Conservation (phyloP, 768 basidiomycete genomes). For the Tremella yokohamensis region DNA sequence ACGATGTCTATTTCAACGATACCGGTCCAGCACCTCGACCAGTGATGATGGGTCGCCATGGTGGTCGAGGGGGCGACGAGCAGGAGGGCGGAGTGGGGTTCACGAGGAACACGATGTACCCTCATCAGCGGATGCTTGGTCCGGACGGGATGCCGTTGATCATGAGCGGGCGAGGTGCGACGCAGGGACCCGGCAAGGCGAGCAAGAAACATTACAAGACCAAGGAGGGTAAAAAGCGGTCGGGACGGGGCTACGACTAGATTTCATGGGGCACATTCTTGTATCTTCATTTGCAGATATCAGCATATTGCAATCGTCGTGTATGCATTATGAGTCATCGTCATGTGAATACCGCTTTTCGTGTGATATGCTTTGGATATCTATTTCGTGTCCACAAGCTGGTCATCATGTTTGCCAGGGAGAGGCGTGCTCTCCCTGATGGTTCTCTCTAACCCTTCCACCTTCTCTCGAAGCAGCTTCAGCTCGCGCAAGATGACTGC, state of each 20-base stretch:
- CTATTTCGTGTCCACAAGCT: no score
- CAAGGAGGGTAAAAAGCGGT: constrained; percentile 78
- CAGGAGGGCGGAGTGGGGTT: constrained; percentile 59
- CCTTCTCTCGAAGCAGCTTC: constrained; percentile 28
- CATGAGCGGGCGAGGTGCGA: constrained; percentile 67
- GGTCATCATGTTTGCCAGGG: no score
- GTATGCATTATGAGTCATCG: no score
- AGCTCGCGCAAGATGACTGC: constrained; percentile 44
- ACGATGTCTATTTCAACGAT: constrained; percentile 75
- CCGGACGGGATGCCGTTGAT: constrained; percentile 80
- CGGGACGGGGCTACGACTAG: constrained; percentile 84
- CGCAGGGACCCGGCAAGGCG: constrained; percentile 52
- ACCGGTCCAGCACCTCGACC: constrained; percentile 60
- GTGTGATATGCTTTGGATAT: no score
- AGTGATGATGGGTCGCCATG: constrained; percentile 59
- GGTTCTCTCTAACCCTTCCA: constrained; percentile 38
- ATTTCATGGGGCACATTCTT: neutral
- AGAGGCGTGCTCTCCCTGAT: constrained; percentile 11
- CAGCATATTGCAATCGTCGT: neutral
- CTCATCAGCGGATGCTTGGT: constrained; percentile 76
- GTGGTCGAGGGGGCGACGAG: constrained; percentile 30
- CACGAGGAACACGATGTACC: constrained; percentile 64
- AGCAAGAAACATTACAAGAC: constrained; percentile 86
- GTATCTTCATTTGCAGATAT: neutral
- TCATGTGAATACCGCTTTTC: no score